Evolutionary conservation across 1,139 yeast species (phyloP).

Genomic region (Yamadazyma sp.): DNA sequence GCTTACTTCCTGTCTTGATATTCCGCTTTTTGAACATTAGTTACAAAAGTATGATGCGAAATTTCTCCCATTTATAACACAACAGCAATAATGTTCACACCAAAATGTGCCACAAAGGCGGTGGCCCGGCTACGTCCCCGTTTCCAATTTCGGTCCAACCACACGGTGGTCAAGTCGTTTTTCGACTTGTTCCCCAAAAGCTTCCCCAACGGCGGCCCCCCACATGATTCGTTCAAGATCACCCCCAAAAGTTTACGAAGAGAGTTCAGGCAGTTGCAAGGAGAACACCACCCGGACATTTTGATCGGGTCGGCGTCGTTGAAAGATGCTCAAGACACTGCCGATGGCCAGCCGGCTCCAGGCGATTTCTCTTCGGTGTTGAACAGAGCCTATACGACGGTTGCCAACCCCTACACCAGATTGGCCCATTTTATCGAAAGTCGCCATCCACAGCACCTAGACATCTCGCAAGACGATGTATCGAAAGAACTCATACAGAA

Average conservation of each 20-base stretch:
- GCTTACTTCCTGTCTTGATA: slow-evolving; percentile 23
- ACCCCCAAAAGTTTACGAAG: slow-evolving; percentile 57
- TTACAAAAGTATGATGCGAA: neutral
- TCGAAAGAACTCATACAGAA: slow-evolving; percentile 36
- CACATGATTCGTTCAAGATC: slow-evolving; percentile 57
- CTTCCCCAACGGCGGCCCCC: slow-evolving; percentile 71
- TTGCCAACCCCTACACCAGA: slow-evolving; percentile 69
- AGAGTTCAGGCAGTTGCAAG: slow-evolving; percentile 75
- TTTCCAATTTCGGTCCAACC: neutral
- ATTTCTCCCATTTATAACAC: neutral
- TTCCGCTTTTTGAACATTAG: slow-evolving; percentile 37
- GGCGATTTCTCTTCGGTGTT: slow-evolving; percentile 50
- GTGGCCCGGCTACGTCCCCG: neutral
- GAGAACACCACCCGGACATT: slow-evolving; percentile 79
- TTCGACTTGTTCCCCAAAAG: slow-evolving; percentile 74
- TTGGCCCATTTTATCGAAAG: slow-evolving; percentile 39
- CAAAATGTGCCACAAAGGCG: neutral
- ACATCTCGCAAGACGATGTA: slow-evolving; percentile 41
- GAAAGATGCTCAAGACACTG: slow-evolving; percentile 8
- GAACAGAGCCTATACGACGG: slow-evolving; percentile 73
- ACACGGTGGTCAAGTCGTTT: slow-evolving; percentile 23
- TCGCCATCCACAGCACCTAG: slow-evolving; percentile 39
- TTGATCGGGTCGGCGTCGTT: slow-evolving; percentile 30
- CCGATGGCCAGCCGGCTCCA: slow-evolving; percentile 21
- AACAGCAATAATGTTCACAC: slow-evolving; percentile 1